Evolutionary conservation across 2,329 filamentous ascomycete genomes (phyloP).

Genomic region (Xylariales sp.): DNA sequence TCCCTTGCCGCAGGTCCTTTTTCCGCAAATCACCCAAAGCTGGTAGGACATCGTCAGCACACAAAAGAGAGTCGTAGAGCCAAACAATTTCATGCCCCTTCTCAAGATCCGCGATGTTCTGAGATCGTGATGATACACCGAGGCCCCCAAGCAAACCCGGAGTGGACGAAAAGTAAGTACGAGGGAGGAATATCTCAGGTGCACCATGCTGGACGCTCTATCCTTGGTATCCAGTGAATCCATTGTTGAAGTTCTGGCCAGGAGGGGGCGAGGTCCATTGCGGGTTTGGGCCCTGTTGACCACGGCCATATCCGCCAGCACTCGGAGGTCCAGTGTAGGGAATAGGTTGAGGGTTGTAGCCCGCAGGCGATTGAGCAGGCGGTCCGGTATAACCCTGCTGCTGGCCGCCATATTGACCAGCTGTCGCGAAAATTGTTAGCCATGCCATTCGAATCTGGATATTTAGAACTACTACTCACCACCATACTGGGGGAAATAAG

Average conservation of each 20-base stretch:
- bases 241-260: conserved; percentile 56
- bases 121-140: too few species aligned
- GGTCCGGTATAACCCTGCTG: conserved; percentile 63
- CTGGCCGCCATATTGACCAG: conserved; percentile 58
- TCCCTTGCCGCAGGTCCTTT: too few species aligned
- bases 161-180: background rate
- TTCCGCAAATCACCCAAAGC: background rate
- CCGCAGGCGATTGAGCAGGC: conserved; percentile 56
- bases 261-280: conserved; percentile 51
- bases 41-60: conserved; percentile 4
- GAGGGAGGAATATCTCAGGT: too few species aligned
- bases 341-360: conserved; percentile 64
- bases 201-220: too few species aligned
- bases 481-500: conserved; percentile 92
- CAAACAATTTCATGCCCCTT: background rate
- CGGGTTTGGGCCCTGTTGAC: conserved; percentile 54
- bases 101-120: background rate
- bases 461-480: conserved; percentile 46
- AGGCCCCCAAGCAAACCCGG: too few species aligned
- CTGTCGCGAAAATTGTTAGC: too few species aligned
- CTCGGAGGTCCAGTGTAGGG: conserved; percentile 68
- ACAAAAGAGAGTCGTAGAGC: background rate
- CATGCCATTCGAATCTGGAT: too few species aligned
- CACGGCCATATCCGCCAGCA: conserved; percentile 81
- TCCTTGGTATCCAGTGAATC: conserved; percentile 61